Base-by-base conservation (phyloP, 2,329 filamentous ascomycete species). In the Cryphonectria parasitica region DNA sequence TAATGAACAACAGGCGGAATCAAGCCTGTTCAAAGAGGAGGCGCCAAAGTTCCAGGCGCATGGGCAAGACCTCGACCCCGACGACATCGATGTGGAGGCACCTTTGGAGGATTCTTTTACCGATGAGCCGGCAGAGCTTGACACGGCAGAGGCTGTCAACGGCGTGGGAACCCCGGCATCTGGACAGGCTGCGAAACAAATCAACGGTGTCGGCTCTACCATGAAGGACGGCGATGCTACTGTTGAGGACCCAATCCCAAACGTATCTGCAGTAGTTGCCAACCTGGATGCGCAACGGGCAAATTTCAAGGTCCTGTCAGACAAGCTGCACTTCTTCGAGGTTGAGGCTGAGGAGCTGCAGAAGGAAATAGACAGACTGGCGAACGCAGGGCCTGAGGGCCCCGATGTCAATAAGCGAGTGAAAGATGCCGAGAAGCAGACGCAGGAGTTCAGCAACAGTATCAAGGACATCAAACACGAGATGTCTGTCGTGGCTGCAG, bases 1-100 rank as follows among this genome's bases (percentile, higher is more conserved):
- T 13, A 39, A 68, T 43, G 34, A 39, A 31, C 67, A 72, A 17
- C 63, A 71, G 43, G 64, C 65, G n/a, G 72, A 68, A 34, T 7
- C n/a, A n/a, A 68, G 67, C 52, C 73, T 79, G 2, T 78, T 79
- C 25, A 71, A 74, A 2, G 58, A 74, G 3, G 36, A 72, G 25
- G n/a, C 69, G 4, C 17, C 56, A 10, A 77, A 75, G 65, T 34
- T 67, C 3, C 78, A 77, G 64, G 74, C 77, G 2, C 62, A 58
- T 1, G 69, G 77, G 5, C 69, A 77, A 34, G 81, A 81, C 17
- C 65, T 77, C 4, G 77, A 74, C 5, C 83, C 84, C 0, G 85
- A 87, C 2, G 85, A 88, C 69, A 86, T 88, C 65, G 80, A 86
- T 62, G 82, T 88, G 34, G 82, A 83, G 71, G 81, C 82, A 45